phyloP scores from a whole-genome alignment of 129 eudicot species.

The carrot (Daucus carota) region DH1_v3.0 NC_030382.2:40649501-40650000 shows the following conservation, averaged over 20 bases:
- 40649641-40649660: conserved; percentile 57
- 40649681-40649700: conserved; percentile 49
- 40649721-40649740: conserved; percentile 40
- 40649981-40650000: conserved; percentile 15
- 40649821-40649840: conserved; percentile 18
- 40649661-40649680: conserved; percentile 38
- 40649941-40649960: not conserved
- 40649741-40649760: conserved; percentile 47
- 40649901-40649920: conserved; percentile 13
- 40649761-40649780: conserved; percentile 10
- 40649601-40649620: conserved; percentile 58
- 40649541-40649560: conserved; percentile 85
- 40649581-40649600: conserved; percentile 70
- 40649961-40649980: conserved; percentile 9
- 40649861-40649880: conserved; percentile 17
- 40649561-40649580: conserved; percentile 98
- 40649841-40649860: conserved; percentile 11
- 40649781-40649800: conserved; percentile 20
- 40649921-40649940: not conserved
- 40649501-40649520: too few species aligned
- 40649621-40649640: conserved; percentile 86
- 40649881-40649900: conserved; percentile 14
- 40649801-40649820: conserved; percentile 24
- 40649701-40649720: conserved; percentile 75
- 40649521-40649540: not conserved